These are phyloP conservation scores for Pseudoturritis turrita DNA, from an alignment of 345 rosid species.

Conservation along the genomic window DNA sequence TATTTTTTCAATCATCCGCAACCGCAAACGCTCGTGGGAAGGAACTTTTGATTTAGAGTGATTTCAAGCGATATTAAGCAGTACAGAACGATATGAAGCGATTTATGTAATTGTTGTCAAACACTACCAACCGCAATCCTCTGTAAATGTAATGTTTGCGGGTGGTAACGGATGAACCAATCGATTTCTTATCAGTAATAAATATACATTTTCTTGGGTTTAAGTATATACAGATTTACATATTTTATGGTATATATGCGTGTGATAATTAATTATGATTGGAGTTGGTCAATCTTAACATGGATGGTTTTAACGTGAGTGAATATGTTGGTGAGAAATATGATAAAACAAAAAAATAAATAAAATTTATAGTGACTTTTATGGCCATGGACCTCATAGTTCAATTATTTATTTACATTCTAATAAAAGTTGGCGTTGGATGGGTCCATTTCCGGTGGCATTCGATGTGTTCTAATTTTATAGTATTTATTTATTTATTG, in stretches of 20 bases:
- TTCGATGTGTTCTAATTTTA: constrained; percentile 24
- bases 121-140: too few relatives aligned
- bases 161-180: too few relatives aligned
- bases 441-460: constrained; percentile 24
- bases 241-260: not conserved
- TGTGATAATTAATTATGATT: not conserved
- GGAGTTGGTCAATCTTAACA: not conserved
- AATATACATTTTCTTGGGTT: too few relatives aligned
- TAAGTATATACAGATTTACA: too few relatives aligned
- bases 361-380: constrained; percentile 16
- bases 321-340: constrained; percentile 26
- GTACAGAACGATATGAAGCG: too few relatives aligned
- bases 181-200: too few relatives aligned
- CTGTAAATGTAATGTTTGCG: too few relatives aligned
- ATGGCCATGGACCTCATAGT: constrained; percentile 21
- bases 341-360: not conserved
- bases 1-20: too few relatives aligned
- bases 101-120: too few relatives aligned
- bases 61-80: too few relatives aligned
- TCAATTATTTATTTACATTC: constrained; percentile 18
- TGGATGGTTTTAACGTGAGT: constrained; percentile 3
- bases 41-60: too few relatives aligned
- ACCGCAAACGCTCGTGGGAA: too few relatives aligned
- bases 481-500: not conserved
- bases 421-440: constrained; percentile 23